Evolutionary conservation across 1,284 basidiomycete genomes (phyloP).

Genomic region (Fomitopsis pinicola): DNA sequence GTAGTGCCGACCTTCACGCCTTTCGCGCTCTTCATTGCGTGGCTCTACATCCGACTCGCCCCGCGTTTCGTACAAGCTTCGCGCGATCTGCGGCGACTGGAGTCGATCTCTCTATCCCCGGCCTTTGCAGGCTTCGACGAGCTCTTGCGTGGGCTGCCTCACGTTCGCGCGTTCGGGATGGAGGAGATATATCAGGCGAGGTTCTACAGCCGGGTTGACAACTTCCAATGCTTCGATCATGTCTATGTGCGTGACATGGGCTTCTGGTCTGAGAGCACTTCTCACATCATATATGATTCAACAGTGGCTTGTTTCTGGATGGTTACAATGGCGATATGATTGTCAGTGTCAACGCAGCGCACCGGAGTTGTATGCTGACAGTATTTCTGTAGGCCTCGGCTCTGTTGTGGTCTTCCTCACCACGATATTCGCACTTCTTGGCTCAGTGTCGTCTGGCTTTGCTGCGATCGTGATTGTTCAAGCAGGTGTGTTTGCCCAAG

Average conservation of each 20-base stretch:
- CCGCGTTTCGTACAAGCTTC: constrained; percentile 67
- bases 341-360: constrained; percentile 36
- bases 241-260: constrained; percentile 48
- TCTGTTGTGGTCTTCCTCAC: constrained; percentile 73
- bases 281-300: background rate
- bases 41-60: constrained; percentile 69
- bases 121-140: constrained; percentile 78
- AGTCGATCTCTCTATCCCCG: constrained; percentile 64
- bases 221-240: constrained; percentile 69
- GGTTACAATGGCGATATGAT: constrained; percentile 72
- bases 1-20: constrained; percentile 68
- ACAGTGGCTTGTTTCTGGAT: constrained; percentile 64
- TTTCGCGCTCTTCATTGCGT: constrained; percentile 65
- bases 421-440: constrained; percentile 68
- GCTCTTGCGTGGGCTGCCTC: constrained; percentile 68
- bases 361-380: background rate
- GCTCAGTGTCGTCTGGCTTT: constrained; percentile 62
- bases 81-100: constrained; percentile 68
- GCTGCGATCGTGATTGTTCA: constrained; percentile 81
- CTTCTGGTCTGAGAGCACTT: background rate
- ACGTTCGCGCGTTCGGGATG: constrained; percentile 81
- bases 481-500: constrained; percentile 66
- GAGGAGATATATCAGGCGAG: constrained; percentile 70
- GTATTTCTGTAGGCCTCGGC: constrained; percentile 52
- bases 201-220: constrained; percentile 76